These are phyloP conservation scores for Cardamine resedifolia DNA, from an alignment of 345 rosid genomes.

Conservation along the genomic window DNA sequence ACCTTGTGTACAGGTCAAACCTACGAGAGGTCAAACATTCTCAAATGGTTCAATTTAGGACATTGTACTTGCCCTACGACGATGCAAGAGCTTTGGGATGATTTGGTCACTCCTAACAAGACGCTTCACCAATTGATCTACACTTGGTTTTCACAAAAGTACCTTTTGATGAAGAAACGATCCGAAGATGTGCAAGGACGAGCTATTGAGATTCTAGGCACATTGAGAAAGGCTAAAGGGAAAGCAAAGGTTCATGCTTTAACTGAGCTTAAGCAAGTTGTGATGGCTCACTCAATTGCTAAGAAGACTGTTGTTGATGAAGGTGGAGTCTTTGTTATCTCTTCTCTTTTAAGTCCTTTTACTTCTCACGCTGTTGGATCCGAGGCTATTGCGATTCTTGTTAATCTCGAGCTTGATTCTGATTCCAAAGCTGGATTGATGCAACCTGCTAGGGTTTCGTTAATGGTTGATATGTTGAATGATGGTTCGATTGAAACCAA, in stretches of 20 bases:
- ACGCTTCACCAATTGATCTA: slow-evolving; percentile 64
- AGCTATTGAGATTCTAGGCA: slow-evolving; percentile 53
- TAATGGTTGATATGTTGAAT: slow-evolving; percentile 65
- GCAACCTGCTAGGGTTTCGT: slow-evolving; percentile 65
- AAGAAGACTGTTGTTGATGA: slow-evolving; percentile 55
- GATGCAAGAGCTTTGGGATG: slow-evolving; percentile 81
- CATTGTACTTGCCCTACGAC: slow-evolving; percentile 73
- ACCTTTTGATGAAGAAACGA: slow-evolving; percentile 58
- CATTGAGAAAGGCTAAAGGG: slow-evolving; percentile 63
- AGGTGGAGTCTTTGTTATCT: slow-evolving; percentile 54
- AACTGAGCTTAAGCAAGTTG: slow-evolving; percentile 59
- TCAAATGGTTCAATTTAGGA: slow-evolving; percentile 68
- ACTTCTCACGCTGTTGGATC: slow-evolving; percentile 74
- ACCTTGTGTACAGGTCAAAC: slow-evolving; percentile 83
- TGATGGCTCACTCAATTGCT: slow-evolving; percentile 48
- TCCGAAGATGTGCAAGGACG: slow-evolving; percentile 74
- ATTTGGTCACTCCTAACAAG: slow-evolving; percentile 57
- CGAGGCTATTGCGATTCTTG: slow-evolving; percentile 65
- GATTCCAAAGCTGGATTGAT: slow-evolving; percentile 49
- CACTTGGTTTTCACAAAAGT: slow-evolving; percentile 69
- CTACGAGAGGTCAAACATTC: slow-evolving; percentile 65
- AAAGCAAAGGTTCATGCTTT: slow-evolving; percentile 65
- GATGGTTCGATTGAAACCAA: slow-evolving; percentile 69
- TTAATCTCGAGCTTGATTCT: slow-evolving; percentile 60
- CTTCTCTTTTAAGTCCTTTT: slow-evolving; percentile 61